Evolutionary conservation across 2,329 filamentous ascomycete genomes (phyloP).

Genomic region (Penicillium olsonii): DNA sequence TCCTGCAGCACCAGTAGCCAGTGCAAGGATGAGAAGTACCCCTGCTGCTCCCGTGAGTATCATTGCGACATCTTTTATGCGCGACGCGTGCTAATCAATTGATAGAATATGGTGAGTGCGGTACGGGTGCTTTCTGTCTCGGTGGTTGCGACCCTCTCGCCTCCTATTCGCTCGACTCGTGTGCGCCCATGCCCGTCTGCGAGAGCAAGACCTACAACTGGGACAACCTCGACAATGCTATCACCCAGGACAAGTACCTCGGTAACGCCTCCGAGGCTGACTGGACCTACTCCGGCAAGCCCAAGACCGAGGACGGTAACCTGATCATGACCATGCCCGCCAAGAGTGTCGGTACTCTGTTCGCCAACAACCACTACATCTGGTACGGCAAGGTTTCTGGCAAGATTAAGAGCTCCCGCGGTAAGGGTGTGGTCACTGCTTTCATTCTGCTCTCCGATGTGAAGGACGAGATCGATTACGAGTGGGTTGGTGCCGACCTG

Average conservation of each 20-base stretch:
- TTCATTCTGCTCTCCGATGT: conserved; percentile 95
- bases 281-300: conserved; percentile 84
- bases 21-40: conserved; percentile 68
- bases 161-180: conserved; percentile 81
- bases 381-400: conserved; percentile 96
- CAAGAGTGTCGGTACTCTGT: conserved; percentile 79
- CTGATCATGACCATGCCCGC: conserved; percentile 87
- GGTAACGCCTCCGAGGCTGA: conserved; percentile 78
- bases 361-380: conserved; percentile 83
- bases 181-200: conserved; percentile 82
- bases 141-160: conserved; percentile 89
- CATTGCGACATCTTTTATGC: background rate
- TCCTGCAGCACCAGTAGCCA: conserved; percentile 51
- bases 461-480: conserved; percentile 98
- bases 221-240: conserved; percentile 68
- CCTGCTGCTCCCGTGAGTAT: conserved; percentile 78
- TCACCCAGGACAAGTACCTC: conserved; percentile 76
- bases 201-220: conserved; percentile 73
- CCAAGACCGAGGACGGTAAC: conserved; percentile 62
- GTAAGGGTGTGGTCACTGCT: conserved; percentile 87
- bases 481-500: conserved; percentile 84
- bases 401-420: conserved; percentile 79
- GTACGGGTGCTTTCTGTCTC: conserved; percentile 90
- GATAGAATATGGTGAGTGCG: conserved; percentile 87
- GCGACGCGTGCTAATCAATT: background rate